A percentile compares a stretch with the other conserved stretches of the same genome.
Evolutionary conservation across 345 rosid genomes (phyloP).

Genomic region (Erysimum cheiranthoides): DNA sequence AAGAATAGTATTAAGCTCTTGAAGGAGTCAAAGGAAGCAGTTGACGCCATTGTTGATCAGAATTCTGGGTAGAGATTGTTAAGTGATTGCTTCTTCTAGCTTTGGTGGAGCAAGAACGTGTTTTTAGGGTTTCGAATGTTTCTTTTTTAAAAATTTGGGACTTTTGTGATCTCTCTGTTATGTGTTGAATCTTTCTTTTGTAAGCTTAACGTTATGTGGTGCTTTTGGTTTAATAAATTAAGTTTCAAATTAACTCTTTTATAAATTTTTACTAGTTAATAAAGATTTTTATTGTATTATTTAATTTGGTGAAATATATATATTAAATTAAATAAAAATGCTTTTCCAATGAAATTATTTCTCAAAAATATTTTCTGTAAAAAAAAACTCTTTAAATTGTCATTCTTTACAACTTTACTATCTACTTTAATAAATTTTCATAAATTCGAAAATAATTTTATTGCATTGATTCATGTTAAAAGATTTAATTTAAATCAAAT

Average conservation of each 20-base stretch:
- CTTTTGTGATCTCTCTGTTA: background rate
- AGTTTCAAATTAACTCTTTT: no score
- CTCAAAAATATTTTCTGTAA: no score
- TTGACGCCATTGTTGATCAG: constrained; percentile 31
- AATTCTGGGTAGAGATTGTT: constrained; percentile 12
- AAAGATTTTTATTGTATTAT: background rate
- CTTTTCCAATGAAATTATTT: no score
- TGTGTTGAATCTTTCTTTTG: background rate
- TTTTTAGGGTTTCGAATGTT: background rate
- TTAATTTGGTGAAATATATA: background rate
- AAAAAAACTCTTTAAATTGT: no score
- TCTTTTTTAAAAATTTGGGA: background rate
- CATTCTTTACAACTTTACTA: no score
- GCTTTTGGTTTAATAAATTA: background rate
- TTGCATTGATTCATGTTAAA: no score
- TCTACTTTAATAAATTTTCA: no score
- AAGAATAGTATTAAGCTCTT: constrained; percentile 39
- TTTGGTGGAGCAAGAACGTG: background rate
- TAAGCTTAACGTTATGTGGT: background rate
- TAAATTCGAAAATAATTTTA: no score
- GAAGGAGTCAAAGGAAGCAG: constrained; percentile 41
- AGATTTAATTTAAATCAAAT: no score
- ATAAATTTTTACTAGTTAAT: no score
- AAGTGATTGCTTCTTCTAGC: constrained; percentile 4
- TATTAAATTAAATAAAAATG: no score